phyloP scores from a whole-genome alignment of 164 flowering plant species.

The Annona cherimola region DNA sequence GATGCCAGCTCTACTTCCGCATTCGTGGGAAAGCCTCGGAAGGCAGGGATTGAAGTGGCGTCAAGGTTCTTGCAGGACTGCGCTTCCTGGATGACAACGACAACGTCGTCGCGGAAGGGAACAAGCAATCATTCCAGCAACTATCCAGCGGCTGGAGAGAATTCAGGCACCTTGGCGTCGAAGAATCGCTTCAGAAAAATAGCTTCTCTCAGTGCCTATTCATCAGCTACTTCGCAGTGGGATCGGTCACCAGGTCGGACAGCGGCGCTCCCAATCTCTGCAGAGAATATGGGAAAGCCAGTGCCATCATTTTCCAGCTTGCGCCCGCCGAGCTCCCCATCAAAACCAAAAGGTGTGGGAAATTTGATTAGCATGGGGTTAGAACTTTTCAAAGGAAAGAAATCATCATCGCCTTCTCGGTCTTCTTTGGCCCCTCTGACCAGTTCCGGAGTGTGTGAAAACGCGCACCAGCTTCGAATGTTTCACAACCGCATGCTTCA shows the following conservation, averaged over 20 bases:
- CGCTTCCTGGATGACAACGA: too few species aligned
- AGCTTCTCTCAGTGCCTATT: constrained; percentile 30
- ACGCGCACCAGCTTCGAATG: constrained; percentile 45
- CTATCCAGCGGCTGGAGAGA: constrained; percentile 7
- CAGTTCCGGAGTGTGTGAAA: constrained; percentile 37
- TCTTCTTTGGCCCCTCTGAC: constrained; percentile 23
- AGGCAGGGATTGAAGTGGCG: constrained; percentile 37
- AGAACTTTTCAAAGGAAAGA: constrained; percentile 59
- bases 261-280: constrained; percentile 31
- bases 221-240: constrained; percentile 43
- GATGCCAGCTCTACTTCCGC: constrained; percentile 25
- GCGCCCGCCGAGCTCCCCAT: constrained; percentile 47
- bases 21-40: constrained; percentile 21
- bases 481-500: constrained; percentile 50
- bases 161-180: constrained; percentile 20
- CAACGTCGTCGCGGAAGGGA: constrained; percentile 10
- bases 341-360: constrained; percentile 46
- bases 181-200: constrained; percentile 39
- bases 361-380: constrained; percentile 56
- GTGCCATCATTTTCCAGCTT: constrained; percentile 30
- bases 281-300: constrained; percentile 36
- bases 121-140: background rate
- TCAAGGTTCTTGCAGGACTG: constrained; percentile 35
- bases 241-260: constrained; percentile 55
- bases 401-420: constrained; percentile 22